Conservation (phyloP, 2,329 filamentous ascomycete genomes). For the Epichloe festucae region DNA sequence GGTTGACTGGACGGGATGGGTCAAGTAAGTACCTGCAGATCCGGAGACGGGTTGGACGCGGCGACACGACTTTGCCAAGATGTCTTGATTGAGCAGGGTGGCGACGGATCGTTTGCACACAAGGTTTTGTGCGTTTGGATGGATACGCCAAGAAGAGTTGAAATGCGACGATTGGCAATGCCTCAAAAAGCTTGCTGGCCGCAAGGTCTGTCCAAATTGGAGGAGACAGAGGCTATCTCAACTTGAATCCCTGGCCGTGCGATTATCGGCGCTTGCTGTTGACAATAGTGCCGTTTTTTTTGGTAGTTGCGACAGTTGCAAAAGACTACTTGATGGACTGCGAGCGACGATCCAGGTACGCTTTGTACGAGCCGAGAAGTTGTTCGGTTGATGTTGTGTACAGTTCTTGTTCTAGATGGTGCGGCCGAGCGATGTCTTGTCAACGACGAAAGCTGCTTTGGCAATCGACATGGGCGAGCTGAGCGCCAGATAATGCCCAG, state of each 20-base stretch:
- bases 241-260: not conserved
- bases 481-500: too few relatives aligned
- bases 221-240: not conserved
- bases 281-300: too few relatives aligned
- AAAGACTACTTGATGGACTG: too few relatives aligned
- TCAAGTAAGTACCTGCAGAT: slow-evolving; percentile 13
- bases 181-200: slow-evolving; percentile 1
- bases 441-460: too few relatives aligned
- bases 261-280: too few relatives aligned
- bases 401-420: too few relatives aligned
- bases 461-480: too few relatives aligned
- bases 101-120: not conserved
- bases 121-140: not conserved
- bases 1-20: slow-evolving; percentile 4
- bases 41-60: slow-evolving; percentile 7
- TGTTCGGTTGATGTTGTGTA: too few relatives aligned
- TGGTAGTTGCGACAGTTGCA: too few relatives aligned
- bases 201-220: not conserved
- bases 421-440: too few relatives aligned
- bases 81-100: not conserved
- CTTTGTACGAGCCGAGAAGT: too few relatives aligned
- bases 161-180: not conserved
- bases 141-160: not conserved
- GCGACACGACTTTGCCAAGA: slow-evolving; percentile 1
- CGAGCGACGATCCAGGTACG: too few relatives aligned